Evolutionary conservation across 129 eudicot genomes (phyloP).

Genomic region (Scalesia atractyloides): DNA sequence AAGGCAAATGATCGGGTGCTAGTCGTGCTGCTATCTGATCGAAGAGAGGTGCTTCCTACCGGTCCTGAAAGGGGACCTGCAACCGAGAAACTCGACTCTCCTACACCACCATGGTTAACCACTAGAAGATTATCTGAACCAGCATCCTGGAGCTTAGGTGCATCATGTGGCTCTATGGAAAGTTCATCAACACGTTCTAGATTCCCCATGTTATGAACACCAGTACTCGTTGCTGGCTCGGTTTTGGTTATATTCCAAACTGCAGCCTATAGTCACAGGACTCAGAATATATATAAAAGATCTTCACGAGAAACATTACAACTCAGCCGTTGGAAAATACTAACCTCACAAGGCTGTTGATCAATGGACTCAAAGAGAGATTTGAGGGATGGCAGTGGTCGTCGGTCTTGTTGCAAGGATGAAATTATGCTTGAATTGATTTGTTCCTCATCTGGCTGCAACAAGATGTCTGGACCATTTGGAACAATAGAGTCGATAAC

Average conservation of each 20-base stretch:
- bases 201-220: too few relatives aligned
- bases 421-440: conserved; percentile 11
- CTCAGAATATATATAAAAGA: conserved; percentile 5
- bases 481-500: conserved; percentile 2
- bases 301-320: neutral
- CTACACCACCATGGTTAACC: conserved; percentile 45
- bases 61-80: conserved; percentile 46
- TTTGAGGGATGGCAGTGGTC: conserved; percentile 49
- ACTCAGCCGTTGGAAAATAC: conserved; percentile 15
- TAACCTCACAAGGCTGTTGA: conserved; percentile 53
- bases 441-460: conserved; percentile 32
- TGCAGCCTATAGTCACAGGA: neutral
- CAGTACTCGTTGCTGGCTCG: neutral
- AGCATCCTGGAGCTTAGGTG: conserved; percentile 31
- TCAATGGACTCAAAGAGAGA: conserved; percentile 40
- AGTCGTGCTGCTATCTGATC: conserved; percentile 93
- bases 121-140: conserved; percentile 26
- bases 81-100: conserved; percentile 74
- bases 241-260: neutral
- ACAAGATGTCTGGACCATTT: conserved; percentile 23
- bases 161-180: conserved; percentile 4
- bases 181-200: too few relatives aligned
- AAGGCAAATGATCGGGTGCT: conserved; percentile 95
- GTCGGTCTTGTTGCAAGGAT: conserved; percentile 34
- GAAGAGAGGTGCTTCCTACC: conserved; percentile 70